Conservation (phyloP, 306 rosid species). For the Pyrus pyrifolia region DNA sequence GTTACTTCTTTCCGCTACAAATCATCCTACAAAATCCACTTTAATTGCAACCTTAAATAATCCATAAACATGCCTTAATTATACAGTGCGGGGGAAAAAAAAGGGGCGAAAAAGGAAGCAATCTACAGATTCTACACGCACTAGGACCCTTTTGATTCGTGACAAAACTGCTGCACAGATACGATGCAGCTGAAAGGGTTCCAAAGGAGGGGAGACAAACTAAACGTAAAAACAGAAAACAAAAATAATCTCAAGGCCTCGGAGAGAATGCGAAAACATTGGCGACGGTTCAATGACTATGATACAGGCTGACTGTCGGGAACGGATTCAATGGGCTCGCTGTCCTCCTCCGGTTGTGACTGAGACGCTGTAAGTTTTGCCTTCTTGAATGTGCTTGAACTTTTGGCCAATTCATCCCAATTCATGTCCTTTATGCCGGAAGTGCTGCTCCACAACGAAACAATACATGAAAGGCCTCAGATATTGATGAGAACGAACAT, state of each 20-base stretch:
- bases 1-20: conserved; percentile 18
- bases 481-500: conserved; percentile 2
- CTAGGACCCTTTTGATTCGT: not conserved
- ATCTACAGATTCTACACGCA: no score
- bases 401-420: conserved; percentile 40
- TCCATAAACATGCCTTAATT: not conserved
- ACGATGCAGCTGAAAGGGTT: not conserved
- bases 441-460: conserved; percentile 27
- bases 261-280: not conserved
- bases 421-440: conserved; percentile 30
- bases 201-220: not conserved
- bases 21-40: not conserved
- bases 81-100: not conserved
- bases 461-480: not conserved
- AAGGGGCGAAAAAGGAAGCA: no score
- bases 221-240: not conserved
- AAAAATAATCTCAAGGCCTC: not conserved
- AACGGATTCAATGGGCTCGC: conserved; percentile 25
- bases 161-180: not conserved
- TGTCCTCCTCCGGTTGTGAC: conserved; percentile 40
- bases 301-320: conserved; percentile 54
- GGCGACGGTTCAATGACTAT: not conserved
- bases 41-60: not conserved
- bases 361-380: conserved; percentile 57
- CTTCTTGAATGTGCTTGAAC: conserved; percentile 61